Evolutionary conservation across 1,139 yeast species (phyloP).

Genomic region (Martiniozyma asiatica): DNA sequence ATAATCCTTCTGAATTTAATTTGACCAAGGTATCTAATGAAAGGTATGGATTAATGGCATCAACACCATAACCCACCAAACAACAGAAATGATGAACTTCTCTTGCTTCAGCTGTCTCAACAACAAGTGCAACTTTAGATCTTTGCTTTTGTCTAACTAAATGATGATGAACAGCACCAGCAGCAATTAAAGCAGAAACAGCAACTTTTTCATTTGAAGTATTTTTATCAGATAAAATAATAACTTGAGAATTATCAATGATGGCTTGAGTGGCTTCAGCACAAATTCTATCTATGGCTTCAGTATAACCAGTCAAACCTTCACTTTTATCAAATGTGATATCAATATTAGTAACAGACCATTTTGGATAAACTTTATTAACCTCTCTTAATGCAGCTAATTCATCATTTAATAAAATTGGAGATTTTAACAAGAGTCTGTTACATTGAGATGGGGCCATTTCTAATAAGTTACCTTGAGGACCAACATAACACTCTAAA

Average conservation of each 20-base stretch:
- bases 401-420: constrained; percentile 66
- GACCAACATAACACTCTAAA: constrained; percentile 91
- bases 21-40: constrained; percentile 82
- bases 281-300: constrained; percentile 78
- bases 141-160: constrained; percentile 93
- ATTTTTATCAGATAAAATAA: constrained; percentile 63
- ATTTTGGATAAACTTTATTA: constrained; percentile 64
- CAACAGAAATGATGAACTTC: constrained; percentile 96
- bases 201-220: constrained; percentile 57
- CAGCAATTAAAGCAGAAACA: constrained; percentile 83
- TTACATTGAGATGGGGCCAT: constrained; percentile 89
- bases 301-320: constrained; percentile 77
- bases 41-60: constrained; percentile 87
- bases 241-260: constrained; percentile 58
- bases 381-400: constrained; percentile 64
- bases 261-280: constrained; percentile 81
- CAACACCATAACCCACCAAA: constrained; percentile 93
- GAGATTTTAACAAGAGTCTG: constrained; percentile 71
- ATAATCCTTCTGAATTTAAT: constrained; percentile 71
- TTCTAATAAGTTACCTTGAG: constrained; percentile 91
- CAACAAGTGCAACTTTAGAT: constrained; percentile 81
- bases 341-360: constrained; percentile 77
- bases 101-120: constrained; percentile 95
- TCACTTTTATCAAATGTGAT: constrained; percentile 79
- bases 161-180: constrained; percentile 96